Conservation (phyloP, 352 stramenopile species). For the Phytophthora capsici region DNA sequence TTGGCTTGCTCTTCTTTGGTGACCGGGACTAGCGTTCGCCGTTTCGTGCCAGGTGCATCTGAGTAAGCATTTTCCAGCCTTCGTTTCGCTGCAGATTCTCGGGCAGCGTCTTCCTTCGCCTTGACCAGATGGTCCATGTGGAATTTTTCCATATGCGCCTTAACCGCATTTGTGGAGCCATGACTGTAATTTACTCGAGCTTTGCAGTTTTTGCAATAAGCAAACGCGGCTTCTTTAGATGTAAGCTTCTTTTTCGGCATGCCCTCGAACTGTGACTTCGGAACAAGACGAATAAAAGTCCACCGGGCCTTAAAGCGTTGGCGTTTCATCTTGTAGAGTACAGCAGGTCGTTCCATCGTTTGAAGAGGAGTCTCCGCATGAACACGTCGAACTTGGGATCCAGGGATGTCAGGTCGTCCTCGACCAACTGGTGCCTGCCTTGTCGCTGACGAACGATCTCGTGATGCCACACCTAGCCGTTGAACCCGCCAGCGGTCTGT, state of each 20-base stretch:
- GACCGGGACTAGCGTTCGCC: not conserved
- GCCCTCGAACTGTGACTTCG: not conserved
- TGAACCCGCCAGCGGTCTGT: too few relatives aligned
- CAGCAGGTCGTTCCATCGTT: too few relatives aligned
- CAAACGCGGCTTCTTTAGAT: not conserved
- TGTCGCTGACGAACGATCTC: too few relatives aligned
- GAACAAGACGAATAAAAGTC: constrained; percentile 7
- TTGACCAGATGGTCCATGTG: not conserved
- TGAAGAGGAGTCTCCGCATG: too few relatives aligned
- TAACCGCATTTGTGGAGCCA: constrained; percentile 2
- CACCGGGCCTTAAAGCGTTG: not conserved
- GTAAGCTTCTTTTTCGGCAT: not conserved
- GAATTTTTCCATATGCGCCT: constrained; percentile 6
- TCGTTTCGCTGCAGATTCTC: not conserved
- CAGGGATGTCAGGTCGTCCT: too few relatives aligned
- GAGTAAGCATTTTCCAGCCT: constrained; percentile 13
- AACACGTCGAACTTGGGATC: too few relatives aligned
- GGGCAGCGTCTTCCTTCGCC: not conserved
- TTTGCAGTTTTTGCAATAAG: not conserved
- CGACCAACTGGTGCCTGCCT: too few relatives aligned
- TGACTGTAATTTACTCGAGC: constrained; percentile 1
- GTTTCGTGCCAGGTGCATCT: not conserved
- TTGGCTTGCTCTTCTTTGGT: not conserved
- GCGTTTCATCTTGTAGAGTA: not conserved
- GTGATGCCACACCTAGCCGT: too few relatives aligned